Percentiles rank a stretch among this genome's conserved stretches.
Evolutionary conservation across 2,329 filamentous ascomycete genomes (phyloP).

Genomic region (Beauveria pseudobassiana): DNA sequence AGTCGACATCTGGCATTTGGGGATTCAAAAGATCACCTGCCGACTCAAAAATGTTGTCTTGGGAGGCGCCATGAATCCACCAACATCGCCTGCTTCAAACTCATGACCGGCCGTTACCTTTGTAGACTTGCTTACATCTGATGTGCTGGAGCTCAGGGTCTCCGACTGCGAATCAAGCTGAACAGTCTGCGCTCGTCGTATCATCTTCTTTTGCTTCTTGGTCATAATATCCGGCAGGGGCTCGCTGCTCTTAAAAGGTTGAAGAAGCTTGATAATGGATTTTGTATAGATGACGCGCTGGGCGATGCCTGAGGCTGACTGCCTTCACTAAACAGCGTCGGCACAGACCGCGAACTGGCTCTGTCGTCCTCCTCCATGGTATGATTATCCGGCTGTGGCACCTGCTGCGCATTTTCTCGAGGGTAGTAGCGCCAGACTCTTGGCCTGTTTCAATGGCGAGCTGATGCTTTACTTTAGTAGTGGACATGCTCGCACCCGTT

Average conservation of each 20-base stretch:
- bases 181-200: slow-evolving; percentile 71
- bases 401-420: slow-evolving; percentile 41
- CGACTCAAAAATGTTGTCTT: slow-evolving; percentile 88
- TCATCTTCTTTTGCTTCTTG: slow-evolving; percentile 61
- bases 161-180: slow-evolving; percentile 29
- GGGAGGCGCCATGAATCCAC: slow-evolving; percentile 62
- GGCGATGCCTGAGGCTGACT: not conserved
- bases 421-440: slow-evolving; percentile 29
- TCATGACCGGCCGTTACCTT: slow-evolving; percentile 45
- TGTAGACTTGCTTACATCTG: slow-evolving; percentile 16
- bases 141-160: slow-evolving; percentile 14
- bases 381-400: slow-evolving; percentile 62
- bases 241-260: slow-evolving; percentile 60
- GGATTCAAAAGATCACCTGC: slow-evolving; percentile 89
- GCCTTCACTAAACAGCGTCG: slow-evolving; percentile 22
- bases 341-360: slow-evolving; percentile 44
- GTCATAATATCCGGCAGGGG: slow-evolving; percentile 37
- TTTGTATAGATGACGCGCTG: slow-evolving; percentile 32
- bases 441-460: slow-evolving; percentile 26
- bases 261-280: slow-evolving; percentile 56
- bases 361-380: slow-evolving; percentile 62
- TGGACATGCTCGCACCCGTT: slow-evolving; percentile 58
- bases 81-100: slow-evolving; percentile 32
- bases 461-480: slow-evolving; percentile 37
- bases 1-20: slow-evolving; percentile 73